Evolutionary conservation across 2,329 filamentous ascomycete species (phyloP).

Genomic region (Aspergillus quadricinctus): DNA sequence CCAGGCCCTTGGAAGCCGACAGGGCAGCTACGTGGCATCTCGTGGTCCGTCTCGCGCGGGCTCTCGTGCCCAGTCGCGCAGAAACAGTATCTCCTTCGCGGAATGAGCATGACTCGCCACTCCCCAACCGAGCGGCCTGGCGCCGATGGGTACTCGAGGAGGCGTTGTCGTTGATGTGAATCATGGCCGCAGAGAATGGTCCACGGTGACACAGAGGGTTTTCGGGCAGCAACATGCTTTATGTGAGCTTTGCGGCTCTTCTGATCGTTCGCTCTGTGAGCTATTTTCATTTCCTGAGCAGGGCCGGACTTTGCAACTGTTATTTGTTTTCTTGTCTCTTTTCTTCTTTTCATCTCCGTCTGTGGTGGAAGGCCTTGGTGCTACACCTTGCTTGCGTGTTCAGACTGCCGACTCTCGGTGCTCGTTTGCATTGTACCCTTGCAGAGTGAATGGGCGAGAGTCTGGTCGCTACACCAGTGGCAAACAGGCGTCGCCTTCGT

Average conservation of each 20-base stretch:
- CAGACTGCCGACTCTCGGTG: not conserved
- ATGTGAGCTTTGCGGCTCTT: not conserved
- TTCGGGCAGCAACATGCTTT: not conserved
- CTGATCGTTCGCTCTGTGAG: not conserved
- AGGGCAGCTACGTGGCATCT: constrained; percentile 30
- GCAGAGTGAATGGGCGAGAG: not conserved
- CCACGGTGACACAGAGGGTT: not conserved
- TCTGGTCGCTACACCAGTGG: not conserved
- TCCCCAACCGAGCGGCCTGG: not conserved
- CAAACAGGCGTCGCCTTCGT: not conserved
- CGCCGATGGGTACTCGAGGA: not conserved
- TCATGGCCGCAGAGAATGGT: not conserved
- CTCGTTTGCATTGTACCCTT: not conserved
- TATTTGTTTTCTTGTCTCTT: not conserved
- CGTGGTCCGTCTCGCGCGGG: constrained; percentile 27
- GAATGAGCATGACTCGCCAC: not conserved
- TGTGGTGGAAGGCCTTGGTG: not conserved
- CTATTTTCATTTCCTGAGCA: not conserved
- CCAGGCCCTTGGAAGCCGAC: constrained; percentile 32
- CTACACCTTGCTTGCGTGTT: not conserved
- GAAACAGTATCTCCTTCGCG: constrained; percentile 19
- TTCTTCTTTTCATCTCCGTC: not conserved
- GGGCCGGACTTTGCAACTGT: not conserved
- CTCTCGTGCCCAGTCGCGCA: constrained; percentile 29
- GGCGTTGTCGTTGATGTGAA: not conserved